Evolutionary conservation across 2,329 filamentous ascomycete genomes (phyloP), one percentile per base, ranked within the genome.

Genomic region (Alternaria triticina): DNA sequence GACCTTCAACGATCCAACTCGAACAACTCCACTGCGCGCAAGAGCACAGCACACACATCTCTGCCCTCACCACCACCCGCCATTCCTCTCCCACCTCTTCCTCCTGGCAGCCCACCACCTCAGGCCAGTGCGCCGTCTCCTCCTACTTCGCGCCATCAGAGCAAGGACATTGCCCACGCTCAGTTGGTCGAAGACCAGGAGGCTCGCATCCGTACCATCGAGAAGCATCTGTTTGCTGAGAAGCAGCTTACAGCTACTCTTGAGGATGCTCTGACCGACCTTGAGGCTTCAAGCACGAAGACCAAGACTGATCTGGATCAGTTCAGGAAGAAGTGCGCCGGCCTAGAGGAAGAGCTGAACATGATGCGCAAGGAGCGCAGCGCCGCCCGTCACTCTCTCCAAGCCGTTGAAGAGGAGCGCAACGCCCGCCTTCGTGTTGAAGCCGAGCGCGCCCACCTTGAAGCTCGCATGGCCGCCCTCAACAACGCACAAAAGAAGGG

Each of bases 141-240:
- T 71, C 81, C 87, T 28, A 90, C 83, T 67, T 89, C 89, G 45
- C 86, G 93, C 11, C 93, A 94, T 62, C 86, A 89, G 17, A 96
- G 93, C 84, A 96, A 96, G 79, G 93, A 97, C 74, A 87, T 89
- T 60, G 85, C 90, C 55, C 87, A 90, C 62, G 88, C 90, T 54
- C 94, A 97, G 74, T 87, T 97, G 69, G 89, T 95, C 64, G 95
- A 98, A 75, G 96, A 99, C 73, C 94, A 97, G 79, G 96, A 99
- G 78, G 92, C 93, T 46, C 94, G 94, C 67, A 96, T 99, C 77
- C 90, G 92, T 64, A 96, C 93, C 7, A 97, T 99, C 67, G 95
- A 99, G 85, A 98, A 97, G 84, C 94, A 98, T 77, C 87, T 99
- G 23, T 91, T 92, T 69, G 96, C 96, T 4, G 96, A 99, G 85